phyloP scores from a whole-genome alignment of 108 stramenopile genomes.

The Cyclotella distinguenda region DNA sequence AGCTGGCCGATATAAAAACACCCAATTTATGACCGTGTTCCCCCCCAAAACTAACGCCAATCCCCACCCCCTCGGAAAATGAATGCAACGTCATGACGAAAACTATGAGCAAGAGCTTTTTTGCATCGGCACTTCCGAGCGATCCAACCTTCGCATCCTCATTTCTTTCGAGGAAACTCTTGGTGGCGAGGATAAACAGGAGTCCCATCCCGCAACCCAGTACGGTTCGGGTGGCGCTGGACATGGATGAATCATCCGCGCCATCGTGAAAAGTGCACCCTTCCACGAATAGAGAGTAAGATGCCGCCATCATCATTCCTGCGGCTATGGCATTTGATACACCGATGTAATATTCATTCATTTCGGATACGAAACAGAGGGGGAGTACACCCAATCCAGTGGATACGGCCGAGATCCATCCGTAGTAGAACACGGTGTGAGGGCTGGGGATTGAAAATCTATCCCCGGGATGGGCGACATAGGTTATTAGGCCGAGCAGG shows the following conservation, averaged over 20 bases:
- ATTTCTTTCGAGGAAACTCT: slow-evolving; percentile 77
- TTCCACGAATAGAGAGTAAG: slow-evolving; percentile 84
- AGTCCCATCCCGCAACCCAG: slow-evolving; percentile 76
- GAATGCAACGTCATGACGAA: slow-evolving; percentile 98
- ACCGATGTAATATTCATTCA: slow-evolving; percentile 80
- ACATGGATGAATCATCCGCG: slow-evolving; percentile 54
- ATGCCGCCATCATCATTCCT: slow-evolving; percentile 98
- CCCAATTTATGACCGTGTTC: slow-evolving; percentile 87
- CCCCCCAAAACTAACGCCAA: slow-evolving; percentile 42
- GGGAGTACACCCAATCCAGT: slow-evolving; percentile 96
- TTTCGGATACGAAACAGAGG: slow-evolving; percentile 69
- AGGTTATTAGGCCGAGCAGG: slow-evolving; percentile 44
- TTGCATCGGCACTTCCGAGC: slow-evolving; percentile 86
- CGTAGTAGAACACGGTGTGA: slow-evolving; percentile 94
- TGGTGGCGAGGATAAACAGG: slow-evolving; percentile 80
- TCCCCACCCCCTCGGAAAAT: slow-evolving; percentile 89
- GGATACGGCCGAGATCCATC: slow-evolving; percentile 95
- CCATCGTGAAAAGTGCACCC: slow-evolving; percentile 77
- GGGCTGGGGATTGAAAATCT: slow-evolving; percentile 51
- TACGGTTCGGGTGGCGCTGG: slow-evolving; percentile 52
- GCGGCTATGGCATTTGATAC: slow-evolving; percentile 94
- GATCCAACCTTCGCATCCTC: slow-evolving; percentile 90
- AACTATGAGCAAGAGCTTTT: slow-evolving; percentile 90
- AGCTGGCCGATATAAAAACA: slow-evolving; percentile 91
- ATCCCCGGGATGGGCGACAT: slow-evolving; percentile 50